Evolutionary conservation across 2,329 filamentous ascomycete genomes (phyloP).

Genomic region (Cytospora mali): DNA sequence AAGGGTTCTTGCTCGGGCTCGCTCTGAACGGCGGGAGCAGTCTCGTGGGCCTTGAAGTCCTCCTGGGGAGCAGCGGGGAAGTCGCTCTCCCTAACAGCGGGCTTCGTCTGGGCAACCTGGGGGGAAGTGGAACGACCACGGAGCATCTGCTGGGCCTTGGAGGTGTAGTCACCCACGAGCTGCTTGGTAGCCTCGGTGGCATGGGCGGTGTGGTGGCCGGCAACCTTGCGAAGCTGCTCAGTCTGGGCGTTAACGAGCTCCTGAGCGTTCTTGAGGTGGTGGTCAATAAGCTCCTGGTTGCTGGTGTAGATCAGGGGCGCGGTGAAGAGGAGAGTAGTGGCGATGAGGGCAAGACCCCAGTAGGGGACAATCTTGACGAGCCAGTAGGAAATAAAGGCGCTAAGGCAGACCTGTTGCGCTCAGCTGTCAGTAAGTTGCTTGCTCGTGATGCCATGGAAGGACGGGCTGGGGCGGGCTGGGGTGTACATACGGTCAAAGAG

Average conservation of each 20-base stretch:
- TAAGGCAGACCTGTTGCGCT: conserved; percentile 54
- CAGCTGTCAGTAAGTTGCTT: conserved; percentile 18
- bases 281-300: conserved; percentile 71
- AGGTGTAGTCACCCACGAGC: conserved; percentile 68
- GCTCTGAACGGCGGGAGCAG: conserved; percentile 24
- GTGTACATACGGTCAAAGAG: conserved; percentile 59
- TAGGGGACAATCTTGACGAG: conserved; percentile 70
- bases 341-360: conserved; percentile 67
- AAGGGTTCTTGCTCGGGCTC: conserved; percentile 42
- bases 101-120: conserved; percentile 37
- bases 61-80: conserved; percentile 50
- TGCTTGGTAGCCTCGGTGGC: conserved; percentile 67
- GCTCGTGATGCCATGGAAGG: conserved; percentile 14
- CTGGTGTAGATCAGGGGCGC: conserved; percentile 65
- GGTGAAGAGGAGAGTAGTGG: conserved; percentile 62
- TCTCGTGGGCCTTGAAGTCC: conserved; percentile 37
- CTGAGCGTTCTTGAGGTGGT: conserved; percentile 59
- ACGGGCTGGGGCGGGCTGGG: conserved; percentile 16
- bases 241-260: conserved; percentile 65
- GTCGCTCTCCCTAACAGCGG: conserved; percentile 46
- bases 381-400: conserved; percentile 67
- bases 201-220: conserved; percentile 65
- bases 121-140: conserved; percentile 51
- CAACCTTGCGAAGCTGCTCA: conserved; percentile 61
- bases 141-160: conserved; percentile 68